phyloP scores from a whole-genome alignment of 2,329 filamentous ascomycete species.

The Diaporthe aspalathi region DNA sequence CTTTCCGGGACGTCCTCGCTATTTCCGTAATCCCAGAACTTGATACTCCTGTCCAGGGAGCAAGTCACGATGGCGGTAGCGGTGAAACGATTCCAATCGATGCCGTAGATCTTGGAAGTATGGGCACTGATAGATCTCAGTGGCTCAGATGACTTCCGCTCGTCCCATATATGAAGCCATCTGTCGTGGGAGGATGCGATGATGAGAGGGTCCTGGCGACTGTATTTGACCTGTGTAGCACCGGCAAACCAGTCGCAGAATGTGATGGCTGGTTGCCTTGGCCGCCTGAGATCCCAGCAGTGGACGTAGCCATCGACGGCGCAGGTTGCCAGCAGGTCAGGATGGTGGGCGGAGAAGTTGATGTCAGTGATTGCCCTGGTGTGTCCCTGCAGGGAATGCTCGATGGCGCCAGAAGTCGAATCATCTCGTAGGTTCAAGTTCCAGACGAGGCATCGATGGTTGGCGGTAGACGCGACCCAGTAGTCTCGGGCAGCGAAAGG shows the following conservation, averaged over 20 bases:
- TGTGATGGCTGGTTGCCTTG: constrained; percentile 78
- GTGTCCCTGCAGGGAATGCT: constrained; percentile 86
- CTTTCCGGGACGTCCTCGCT: constrained; percentile 76
- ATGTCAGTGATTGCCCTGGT: constrained; percentile 93
- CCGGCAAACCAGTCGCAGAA: constrained; percentile 96
- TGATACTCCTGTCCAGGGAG: constrained; percentile 91
- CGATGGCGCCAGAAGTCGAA: constrained; percentile 76
- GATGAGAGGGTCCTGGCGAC: constrained; percentile 85
- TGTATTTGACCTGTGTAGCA: constrained; percentile 96
- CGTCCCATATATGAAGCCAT: constrained; percentile 90
- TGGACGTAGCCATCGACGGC: constrained; percentile 94
- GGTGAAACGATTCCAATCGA: constrained; percentile 90
- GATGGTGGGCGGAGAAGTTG: constrained; percentile 94
- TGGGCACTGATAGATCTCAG: constrained; percentile 89
- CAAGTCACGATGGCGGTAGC: constrained; percentile 83
- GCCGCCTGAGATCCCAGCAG: constrained; percentile 86
- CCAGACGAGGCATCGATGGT: constrained; percentile 94
- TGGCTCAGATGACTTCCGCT: constrained; percentile 80
- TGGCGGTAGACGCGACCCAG: constrained; percentile 94
- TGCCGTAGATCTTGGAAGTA: constrained; percentile 91
- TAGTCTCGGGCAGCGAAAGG: constrained; percentile 90
- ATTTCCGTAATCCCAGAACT: constrained; percentile 85
- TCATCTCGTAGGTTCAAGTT: constrained; percentile 86
- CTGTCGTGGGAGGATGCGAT: constrained; percentile 92
- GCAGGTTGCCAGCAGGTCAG: constrained; percentile 89